These are phyloP conservation scores for Rosa chinensis DNA, from an alignment of 306 rosid species.

Conservation along the genomic window DNA sequence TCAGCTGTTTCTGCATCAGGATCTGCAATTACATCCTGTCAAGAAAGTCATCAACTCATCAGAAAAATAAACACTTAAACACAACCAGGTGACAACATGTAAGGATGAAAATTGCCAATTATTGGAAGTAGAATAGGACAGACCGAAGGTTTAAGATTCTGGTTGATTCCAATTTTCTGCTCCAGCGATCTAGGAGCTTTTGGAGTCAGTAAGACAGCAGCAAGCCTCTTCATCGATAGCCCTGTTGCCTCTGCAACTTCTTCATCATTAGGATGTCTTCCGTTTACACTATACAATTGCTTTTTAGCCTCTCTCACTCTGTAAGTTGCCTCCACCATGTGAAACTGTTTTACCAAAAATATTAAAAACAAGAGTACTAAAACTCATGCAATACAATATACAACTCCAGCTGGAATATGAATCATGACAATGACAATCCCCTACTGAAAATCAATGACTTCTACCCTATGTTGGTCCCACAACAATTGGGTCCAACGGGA, in stretches of 20 bases:
- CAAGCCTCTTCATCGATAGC: constrained; percentile 86
- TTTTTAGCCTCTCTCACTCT: constrained; percentile 88
- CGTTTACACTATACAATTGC: constrained; percentile 66
- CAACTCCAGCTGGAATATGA: not conserved
- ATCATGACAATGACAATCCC: not conserved
- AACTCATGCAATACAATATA: not conserved
- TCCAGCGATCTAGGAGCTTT: constrained; percentile 94
- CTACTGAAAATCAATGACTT: constrained; percentile 6
- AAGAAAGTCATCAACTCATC: constrained; percentile 8
- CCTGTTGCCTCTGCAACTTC: constrained; percentile 88
- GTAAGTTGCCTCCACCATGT: constrained; percentile 95
- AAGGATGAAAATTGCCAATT: not conserved
- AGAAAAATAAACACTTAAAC: constrained; percentile 25
- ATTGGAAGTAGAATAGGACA: constrained; percentile 34
- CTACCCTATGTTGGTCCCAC: not conserved
- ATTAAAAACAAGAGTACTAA: constrained; percentile 21
- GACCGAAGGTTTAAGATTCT: constrained; percentile 87
- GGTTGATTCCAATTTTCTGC: constrained; percentile 84
- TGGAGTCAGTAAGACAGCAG: constrained; percentile 81
- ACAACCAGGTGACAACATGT: not conserved
- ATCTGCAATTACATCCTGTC: constrained; percentile 72
- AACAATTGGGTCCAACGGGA: not conserved
- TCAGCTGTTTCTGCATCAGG: constrained; percentile 77
- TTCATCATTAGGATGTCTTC: constrained; percentile 78
- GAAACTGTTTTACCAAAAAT: constrained; percentile 57